A percentile compares a stretch with the other conserved stretches of the same genome.
These are phyloP conservation scores for Mariannaea elegans DNA, from an alignment of 2,329 filamentous ascomycete species.

Conservation along the genomic window DNA sequence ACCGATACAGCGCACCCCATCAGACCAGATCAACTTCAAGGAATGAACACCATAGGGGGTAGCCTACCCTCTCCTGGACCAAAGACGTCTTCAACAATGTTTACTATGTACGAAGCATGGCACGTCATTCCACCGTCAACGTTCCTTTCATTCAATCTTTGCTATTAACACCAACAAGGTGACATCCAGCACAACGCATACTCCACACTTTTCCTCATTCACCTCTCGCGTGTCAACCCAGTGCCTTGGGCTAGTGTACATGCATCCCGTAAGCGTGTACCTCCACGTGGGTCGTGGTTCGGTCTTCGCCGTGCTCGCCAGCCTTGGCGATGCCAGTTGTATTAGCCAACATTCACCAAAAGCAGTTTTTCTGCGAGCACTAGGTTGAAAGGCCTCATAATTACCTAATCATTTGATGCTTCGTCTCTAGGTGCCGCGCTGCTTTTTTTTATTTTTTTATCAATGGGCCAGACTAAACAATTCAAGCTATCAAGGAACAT, in stretches of 20 bases:
- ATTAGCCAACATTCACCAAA: conserved; percentile 1
- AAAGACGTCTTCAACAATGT: too few species aligned
- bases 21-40: conserved; percentile 15
- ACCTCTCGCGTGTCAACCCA: conserved; percentile 23
- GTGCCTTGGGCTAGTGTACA: conserved; percentile 20
- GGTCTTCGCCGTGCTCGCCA: conserved; percentile 36
- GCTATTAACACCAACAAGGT: conserved; percentile 21
- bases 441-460: background rate
- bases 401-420: background rate
- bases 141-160: conserved; percentile 16
- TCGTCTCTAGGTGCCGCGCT: background rate
- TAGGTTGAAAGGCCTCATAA: background rate
- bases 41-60: conserved; percentile 9
- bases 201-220: conserved; percentile 19
- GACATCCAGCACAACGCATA: conserved; percentile 20
- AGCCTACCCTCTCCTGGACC: too few species aligned
- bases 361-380: conserved; percentile 5
- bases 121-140: conserved; percentile 38
- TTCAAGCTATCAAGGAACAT: conserved; percentile 8
- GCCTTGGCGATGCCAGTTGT: conserved; percentile 8
- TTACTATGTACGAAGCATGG: too few species aligned
- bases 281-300: conserved; percentile 39
- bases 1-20: background rate
- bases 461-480: background rate
- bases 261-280: conserved; percentile 35